Evolutionary conservation across 1,139 yeast genomes (phyloP), one percentile per base, ranked within the genome.

Genomic region (Nakaseomyces bracarensis): DNA sequence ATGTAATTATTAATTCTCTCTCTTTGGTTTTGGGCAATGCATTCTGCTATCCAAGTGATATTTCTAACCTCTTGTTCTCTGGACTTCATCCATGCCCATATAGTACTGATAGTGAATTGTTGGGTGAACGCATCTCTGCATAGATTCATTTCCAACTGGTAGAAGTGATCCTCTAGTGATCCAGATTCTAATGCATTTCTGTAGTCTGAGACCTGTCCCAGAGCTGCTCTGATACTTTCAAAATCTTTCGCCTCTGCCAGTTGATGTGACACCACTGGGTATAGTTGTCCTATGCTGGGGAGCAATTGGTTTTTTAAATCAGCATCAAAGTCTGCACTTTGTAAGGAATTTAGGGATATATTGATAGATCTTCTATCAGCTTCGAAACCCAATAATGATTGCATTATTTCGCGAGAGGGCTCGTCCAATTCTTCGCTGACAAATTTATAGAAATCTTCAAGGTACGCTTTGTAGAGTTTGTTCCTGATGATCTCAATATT

Each of bases 31-130:
- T 83, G 93, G 37, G 91, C 89, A 65, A 82, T 82, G 69, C 99
- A 93, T 68, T 93, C 99, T 38, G 97, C 95, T 49, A 93, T 89
- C 98, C 98, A 93, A 18, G 97, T 85, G 50, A 93, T 80, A 63
- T 93, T 93, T 65, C 98, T 76, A 47, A 93, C 77, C 65, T 93
- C 99, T 67, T 93, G 98, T 66, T 93, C 98, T 58, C 84, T 83
- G 15, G 95, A 79, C 66, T 87, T 82, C 60, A 93, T 75, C 95
- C 96, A 91, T 4, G 96, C 96, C 91, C 96, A 93, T 44, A 91
- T 72, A 2, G 96, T 82, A 38, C 91, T 75, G 55, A 83, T 76
- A 13, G 96, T 82, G 62, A 93, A 93, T 63, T 91, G 98, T 66
- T 91, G 98, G 30, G 98, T 87, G 64, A 93, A 87, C 0, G 96